These are phyloP conservation scores for Fraxinus quadrangulata DNA, from an alignment of 257 asterid genomes.

Conservation along the genomic window DNA sequence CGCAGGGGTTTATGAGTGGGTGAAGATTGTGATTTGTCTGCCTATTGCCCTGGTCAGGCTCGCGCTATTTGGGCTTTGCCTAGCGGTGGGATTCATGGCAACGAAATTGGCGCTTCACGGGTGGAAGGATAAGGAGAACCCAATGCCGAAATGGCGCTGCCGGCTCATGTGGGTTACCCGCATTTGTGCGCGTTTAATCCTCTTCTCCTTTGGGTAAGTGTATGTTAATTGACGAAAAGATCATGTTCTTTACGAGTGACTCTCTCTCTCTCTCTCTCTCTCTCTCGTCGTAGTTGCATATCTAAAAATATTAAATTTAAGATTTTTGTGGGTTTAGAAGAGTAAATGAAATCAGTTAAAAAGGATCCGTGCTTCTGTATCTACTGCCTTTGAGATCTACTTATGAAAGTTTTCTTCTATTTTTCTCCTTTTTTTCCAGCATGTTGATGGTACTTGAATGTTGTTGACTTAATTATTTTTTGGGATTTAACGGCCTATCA, in stretches of 20 bases:
- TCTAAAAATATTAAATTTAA: not conserved
- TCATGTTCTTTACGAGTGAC: no score
- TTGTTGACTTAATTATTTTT: conserved; percentile 13
- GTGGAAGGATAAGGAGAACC: conserved; percentile 79
- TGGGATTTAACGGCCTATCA: not conserved
- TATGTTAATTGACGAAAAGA: not conserved
- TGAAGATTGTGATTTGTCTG: conserved; percentile 71
- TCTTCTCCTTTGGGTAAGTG: conserved; percentile 81
- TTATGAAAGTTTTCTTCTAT: not conserved
- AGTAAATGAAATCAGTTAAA: not conserved
- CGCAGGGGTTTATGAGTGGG: conserved; percentile 91
- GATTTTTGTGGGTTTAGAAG: not conserved
- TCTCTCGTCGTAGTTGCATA: not conserved
- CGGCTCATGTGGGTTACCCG: conserved; percentile 91
- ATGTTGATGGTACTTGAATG: conserved; percentile 8
- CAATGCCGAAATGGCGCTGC: conserved; percentile 89
- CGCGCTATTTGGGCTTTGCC: conserved; percentile 59
- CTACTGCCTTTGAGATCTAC: not conserved
- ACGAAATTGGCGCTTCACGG: conserved; percentile 67
- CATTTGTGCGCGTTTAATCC: conserved; percentile 68
- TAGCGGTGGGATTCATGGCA: conserved; percentile 64
- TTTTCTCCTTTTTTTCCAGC: not conserved
- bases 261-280: not conserved
- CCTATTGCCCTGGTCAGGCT: conserved; percentile 72
- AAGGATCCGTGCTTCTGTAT: not conserved